These are phyloP conservation scores for Chrysosporium queenslandicum DNA, from an alignment of 2,329 filamentous ascomycete genomes.

Conservation along the genomic window DNA sequence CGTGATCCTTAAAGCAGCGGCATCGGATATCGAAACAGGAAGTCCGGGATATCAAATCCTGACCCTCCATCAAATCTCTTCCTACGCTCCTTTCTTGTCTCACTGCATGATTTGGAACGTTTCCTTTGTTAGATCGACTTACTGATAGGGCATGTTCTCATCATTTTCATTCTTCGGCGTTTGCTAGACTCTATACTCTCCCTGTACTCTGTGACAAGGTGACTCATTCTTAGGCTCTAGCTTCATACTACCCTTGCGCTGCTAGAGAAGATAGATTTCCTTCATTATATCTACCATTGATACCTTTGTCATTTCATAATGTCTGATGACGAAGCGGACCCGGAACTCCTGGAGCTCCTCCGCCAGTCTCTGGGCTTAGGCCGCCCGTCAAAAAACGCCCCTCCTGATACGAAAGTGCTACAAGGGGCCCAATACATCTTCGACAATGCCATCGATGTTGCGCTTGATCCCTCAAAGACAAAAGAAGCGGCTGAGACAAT, in stretches of 20 bases:
- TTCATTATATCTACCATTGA: too few relatives aligned
- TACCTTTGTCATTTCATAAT: slow-evolving; percentile 3
- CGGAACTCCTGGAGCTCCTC: slow-evolving; percentile 74
- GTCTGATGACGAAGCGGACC: slow-evolving; percentile 70
- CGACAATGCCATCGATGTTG: slow-evolving; percentile 87
- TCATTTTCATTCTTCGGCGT: neutral
- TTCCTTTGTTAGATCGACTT: too few relatives aligned
- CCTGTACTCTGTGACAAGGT: neutral
- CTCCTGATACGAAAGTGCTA: slow-evolving; percentile 69
- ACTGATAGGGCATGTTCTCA: neutral
- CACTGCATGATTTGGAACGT: neutral
- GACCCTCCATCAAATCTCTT: neutral
- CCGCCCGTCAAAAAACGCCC: slow-evolving; percentile 44
- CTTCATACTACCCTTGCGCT: neutral
- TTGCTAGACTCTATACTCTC: too few relatives aligned
- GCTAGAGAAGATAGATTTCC: neutral
- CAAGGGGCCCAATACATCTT: slow-evolving; percentile 75
- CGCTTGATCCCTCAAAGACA: slow-evolving; percentile 70
- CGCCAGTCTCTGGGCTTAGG: slow-evolving; percentile 65
- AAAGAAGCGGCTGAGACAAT: slow-evolving; percentile 74
- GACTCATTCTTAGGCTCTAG: neutral
- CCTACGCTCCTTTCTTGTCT: neutral
- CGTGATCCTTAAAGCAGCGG: slow-evolving; percentile 1
- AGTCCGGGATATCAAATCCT: neutral
- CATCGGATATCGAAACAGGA: neutral